phyloP scores from a whole-genome alignment of 352 stramenopile species.

The Pilasporangium apinafurcum region DNA sequence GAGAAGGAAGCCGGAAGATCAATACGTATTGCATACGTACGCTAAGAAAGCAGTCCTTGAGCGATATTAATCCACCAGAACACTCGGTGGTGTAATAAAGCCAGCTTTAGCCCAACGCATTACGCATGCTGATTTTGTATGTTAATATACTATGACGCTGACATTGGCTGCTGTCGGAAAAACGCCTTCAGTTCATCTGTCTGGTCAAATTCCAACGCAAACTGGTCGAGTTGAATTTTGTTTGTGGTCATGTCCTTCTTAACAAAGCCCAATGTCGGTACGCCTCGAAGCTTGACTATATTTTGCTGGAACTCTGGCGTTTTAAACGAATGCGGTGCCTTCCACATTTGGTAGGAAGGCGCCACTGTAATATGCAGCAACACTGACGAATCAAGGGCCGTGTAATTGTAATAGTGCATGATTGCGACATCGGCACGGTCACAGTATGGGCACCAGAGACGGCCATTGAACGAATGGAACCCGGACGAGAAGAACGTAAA shows the following conservation, averaged over 20 bases:
- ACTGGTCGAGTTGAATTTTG: conserved; percentile 40
- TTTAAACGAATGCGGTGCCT: conserved; percentile 75
- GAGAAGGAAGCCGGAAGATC: no score
- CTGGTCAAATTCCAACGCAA: conserved; percentile 29
- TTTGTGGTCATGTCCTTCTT: conserved; percentile 29
- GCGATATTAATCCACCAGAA: no score
- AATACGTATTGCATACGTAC: no score
- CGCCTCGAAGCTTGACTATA: conserved; percentile 45
- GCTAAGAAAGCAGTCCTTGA: no score
- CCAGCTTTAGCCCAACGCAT: no score
- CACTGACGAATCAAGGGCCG: conserved; percentile 42
- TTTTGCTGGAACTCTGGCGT: conserved; percentile 45
- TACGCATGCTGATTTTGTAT: no score
- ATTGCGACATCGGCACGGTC: conserved; percentile 62
- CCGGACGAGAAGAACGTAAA: conserved; percentile 76
- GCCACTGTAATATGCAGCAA: conserved; percentile 49
- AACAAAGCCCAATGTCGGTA: conserved; percentile 56
- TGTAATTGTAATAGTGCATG: conserved; percentile 76
- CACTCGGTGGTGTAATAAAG: no score
- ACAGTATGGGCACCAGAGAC: conserved; percentile 77
- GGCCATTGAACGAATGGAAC: conserved; percentile 65
- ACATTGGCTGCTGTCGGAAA: no score
- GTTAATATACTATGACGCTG: no score
- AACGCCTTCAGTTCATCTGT: conserved; percentile 9
- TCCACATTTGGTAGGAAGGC: conserved; percentile 57